Conservation (phyloP, 352 stramenopile species). For the Aphanomyces invadans region DNA sequence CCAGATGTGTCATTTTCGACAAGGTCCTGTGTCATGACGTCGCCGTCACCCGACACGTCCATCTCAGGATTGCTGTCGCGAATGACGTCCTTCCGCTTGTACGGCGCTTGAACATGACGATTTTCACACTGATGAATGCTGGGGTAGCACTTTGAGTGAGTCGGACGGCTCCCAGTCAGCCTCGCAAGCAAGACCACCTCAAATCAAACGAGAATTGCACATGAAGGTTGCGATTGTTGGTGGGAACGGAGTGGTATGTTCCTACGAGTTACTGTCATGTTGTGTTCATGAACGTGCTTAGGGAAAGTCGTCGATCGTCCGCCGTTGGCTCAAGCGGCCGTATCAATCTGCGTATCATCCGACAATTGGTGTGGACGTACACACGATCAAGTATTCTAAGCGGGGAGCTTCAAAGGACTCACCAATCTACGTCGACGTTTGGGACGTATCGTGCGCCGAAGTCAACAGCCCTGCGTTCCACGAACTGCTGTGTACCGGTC, state of each 20-base stretch:
- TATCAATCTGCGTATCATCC: slow-evolving; percentile 61
- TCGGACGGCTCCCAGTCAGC: slow-evolving; percentile 26
- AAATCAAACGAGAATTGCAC: slow-evolving; percentile 29
- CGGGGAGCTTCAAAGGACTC: slow-evolving; percentile 32
- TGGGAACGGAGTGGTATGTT: slow-evolving; percentile 53
- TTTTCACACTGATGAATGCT: not conserved
- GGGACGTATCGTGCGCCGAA: slow-evolving; percentile 71
- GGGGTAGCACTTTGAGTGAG: slow-evolving; percentile 15
- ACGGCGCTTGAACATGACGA: not conserved
- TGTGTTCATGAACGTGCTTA: slow-evolving; percentile 25
- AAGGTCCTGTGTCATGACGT: not conserved
- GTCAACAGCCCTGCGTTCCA: slow-evolving; percentile 35
- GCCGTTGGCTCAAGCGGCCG: slow-evolving; percentile 63
- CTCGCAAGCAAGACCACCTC: slow-evolving; percentile 25
- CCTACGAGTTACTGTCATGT: not conserved
- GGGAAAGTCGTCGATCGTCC: slow-evolving; percentile 77
- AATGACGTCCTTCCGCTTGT: slow-evolving; percentile 26
- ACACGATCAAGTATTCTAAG: slow-evolving; percentile 39
- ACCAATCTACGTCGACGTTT: slow-evolving; percentile 45
- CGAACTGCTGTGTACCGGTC: slow-evolving; percentile 58
- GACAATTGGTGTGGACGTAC: slow-evolving; percentile 75
- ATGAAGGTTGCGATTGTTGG: slow-evolving; percentile 81
- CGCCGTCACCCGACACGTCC: not conserved
- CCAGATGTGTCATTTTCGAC: too few species aligned
- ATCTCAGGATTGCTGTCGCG: slow-evolving; percentile 40